These are phyloP conservation scores for Solanum ossicruentum DNA, from an alignment of 257 asterid species.

Conservation along the genomic window DNA sequence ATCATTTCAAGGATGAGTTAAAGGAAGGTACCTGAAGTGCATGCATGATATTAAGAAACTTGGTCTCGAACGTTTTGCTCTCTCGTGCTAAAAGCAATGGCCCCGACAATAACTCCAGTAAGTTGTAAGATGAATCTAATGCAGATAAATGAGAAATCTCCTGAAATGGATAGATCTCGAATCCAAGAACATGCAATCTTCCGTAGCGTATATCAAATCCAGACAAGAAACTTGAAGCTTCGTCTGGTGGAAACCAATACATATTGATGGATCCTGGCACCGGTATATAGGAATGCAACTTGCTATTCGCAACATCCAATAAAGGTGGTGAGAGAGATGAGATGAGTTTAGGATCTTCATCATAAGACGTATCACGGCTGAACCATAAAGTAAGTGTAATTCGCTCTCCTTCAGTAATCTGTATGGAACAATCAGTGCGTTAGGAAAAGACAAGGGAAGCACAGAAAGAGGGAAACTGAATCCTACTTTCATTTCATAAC, in stretches of 20 bases:
- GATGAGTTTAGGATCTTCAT: constrained; percentile 72
- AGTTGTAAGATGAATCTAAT: constrained; percentile 20
- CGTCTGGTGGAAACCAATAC: constrained; percentile 94
- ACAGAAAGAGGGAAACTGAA: background rate
- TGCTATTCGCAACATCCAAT: constrained; percentile 2
- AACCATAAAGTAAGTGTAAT: constrained; percentile 87
- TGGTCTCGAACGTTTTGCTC: constrained; percentile 29
- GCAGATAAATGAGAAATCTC: constrained; percentile 4
- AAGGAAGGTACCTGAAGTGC: constrained; percentile 67
- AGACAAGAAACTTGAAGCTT: constrained; percentile 46
- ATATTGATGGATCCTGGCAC: constrained; percentile 49
- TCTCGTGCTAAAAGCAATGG: constrained; percentile 39
- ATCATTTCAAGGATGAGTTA: background rate
- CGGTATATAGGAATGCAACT: constrained; percentile 30
- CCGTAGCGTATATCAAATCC: constrained; percentile 77
- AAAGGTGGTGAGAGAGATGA: constrained; percentile 34
- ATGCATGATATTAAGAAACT: constrained; percentile 60
- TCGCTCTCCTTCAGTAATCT: constrained; percentile 82
- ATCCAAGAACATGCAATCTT: constrained; percentile 58
- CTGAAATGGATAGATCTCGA: constrained; percentile 28
- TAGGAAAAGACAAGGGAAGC: background rate
- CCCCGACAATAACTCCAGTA: constrained; percentile 28
- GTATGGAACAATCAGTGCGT: background rate
- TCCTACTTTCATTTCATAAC: background rate
- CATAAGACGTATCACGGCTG: constrained; percentile 64